phyloP scores from a whole-genome alignment of 2,329 filamentous ascomycete species.

The Dothiorella sarmentorum region DNA sequence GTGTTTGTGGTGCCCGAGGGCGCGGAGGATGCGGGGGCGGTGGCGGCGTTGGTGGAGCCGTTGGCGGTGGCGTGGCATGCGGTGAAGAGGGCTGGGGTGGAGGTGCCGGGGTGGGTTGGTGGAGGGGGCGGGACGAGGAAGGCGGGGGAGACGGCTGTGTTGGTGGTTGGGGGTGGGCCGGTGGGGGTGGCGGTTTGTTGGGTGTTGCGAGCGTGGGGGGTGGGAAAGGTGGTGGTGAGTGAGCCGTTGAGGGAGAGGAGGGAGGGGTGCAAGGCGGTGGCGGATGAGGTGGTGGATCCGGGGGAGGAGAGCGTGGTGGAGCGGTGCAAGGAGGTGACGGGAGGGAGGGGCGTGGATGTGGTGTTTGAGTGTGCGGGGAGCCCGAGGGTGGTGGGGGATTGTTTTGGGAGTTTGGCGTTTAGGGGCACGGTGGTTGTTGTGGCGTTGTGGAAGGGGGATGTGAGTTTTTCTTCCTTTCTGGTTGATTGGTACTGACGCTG shows the following conservation, averaged over 20 bases:
- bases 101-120: background rate
- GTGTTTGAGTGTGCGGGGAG: constrained; percentile 60
- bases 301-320: constrained; percentile 28
- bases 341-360: constrained; percentile 51
- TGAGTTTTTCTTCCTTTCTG: constrained; percentile 21
- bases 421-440: constrained; percentile 34
- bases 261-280: constrained; percentile 42
- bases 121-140: background rate
- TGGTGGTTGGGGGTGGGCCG: constrained; percentile 61
- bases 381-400: constrained; percentile 29
- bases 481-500: background rate
- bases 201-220: constrained; percentile 46
- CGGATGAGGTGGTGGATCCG: constrained; percentile 29
- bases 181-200: constrained; percentile 56
- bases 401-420: constrained; percentile 29
- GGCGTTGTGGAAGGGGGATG: constrained; percentile 32
- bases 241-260: constrained; percentile 51
- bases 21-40: constrained; percentile 44
- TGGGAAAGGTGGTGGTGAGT: constrained; percentile 54
- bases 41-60: constrained; percentile 60
- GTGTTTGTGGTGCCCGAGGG: constrained; percentile 49
- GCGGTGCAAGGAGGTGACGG: constrained; percentile 35
- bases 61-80: constrained; percentile 64
- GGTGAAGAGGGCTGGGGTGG: background rate
- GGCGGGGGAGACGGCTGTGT: constrained; percentile 43